These are phyloP conservation scores for Mollisia scopiformis DNA, from an alignment of 2,329 filamentous ascomycete species.

Conservation along the genomic window DNA sequence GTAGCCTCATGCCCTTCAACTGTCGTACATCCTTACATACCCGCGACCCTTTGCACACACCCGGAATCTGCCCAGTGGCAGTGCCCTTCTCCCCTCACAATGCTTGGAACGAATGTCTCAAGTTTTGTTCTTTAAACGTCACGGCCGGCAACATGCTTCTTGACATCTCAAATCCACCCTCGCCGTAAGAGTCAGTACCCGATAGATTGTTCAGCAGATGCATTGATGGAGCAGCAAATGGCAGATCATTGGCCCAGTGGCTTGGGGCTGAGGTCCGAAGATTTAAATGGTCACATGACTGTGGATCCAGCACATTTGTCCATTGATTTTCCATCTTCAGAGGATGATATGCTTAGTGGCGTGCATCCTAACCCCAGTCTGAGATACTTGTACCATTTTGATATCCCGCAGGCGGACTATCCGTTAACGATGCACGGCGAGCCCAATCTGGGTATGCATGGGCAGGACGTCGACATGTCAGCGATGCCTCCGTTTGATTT, in stretches of 20 bases:
- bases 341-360: neutral
- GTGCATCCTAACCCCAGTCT: neutral
- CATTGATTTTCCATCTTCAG: neutral
- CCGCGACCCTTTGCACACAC: neutral
- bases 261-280: neutral
- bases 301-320: neutral
- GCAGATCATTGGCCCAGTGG: neutral
- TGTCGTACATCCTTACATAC: neutral
- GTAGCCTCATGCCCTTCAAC: neutral
- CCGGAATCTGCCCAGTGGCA: neutral
- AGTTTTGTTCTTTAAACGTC: neutral
- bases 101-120: neutral
- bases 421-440: neutral
- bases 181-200: neutral
- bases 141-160: neutral
- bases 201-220: neutral
- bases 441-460: neutral
- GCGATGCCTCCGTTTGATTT: neutral
- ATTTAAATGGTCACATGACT: neutral
- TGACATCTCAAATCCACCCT: neutral
- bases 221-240: neutral
- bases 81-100: neutral
- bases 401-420: neutral
- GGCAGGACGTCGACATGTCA: neutral
- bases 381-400: neutral